Evolutionary conservation across 495 filamentous ascomycete genomes (phyloP).

Genomic region (Penicillium chermesinum): DNA sequence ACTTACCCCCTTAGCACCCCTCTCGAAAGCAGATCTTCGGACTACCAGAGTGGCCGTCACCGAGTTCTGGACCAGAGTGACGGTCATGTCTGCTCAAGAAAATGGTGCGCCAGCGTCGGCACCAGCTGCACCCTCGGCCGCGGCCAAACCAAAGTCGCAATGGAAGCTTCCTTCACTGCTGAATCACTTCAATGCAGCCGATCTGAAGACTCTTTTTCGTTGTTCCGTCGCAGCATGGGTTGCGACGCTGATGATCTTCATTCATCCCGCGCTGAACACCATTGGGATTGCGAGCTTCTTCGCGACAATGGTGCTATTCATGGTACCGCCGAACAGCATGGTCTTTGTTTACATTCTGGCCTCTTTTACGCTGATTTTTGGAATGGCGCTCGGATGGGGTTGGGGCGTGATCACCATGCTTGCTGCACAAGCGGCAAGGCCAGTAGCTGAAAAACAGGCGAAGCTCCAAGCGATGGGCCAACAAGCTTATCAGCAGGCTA

Average conservation of each 20-base stretch:
- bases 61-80: not conserved
- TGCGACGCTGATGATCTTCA: conserved; percentile 38
- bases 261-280: conserved; percentile 23
- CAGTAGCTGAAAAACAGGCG: conserved; percentile 32
- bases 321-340: conserved; percentile 35
- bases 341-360: conserved; percentile 36
- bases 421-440: conserved; percentile 34
- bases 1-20: no score
- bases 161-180: conserved; percentile 32
- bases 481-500: conserved; percentile 24
- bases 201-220: conserved; percentile 42
- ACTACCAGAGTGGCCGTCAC: no score
- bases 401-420: conserved; percentile 42
- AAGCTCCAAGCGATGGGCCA: conserved; percentile 28
- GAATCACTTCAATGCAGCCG: conserved; percentile 43
- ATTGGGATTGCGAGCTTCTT: conserved; percentile 32
- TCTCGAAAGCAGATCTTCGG: no score
- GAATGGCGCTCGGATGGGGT: conserved; percentile 36
- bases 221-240: conserved; percentile 42
- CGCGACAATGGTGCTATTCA: conserved; percentile 29
- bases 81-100: conserved; percentile 10
- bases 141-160: conserved; percentile 3
- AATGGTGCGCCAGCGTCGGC: conserved; percentile 6
- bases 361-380: conserved; percentile 28
- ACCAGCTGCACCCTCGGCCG: conserved; percentile 2